Evolutionary conservation across 352 stramenopile species (phyloP).

Genomic region (Elongisporangium prolatum): DNA sequence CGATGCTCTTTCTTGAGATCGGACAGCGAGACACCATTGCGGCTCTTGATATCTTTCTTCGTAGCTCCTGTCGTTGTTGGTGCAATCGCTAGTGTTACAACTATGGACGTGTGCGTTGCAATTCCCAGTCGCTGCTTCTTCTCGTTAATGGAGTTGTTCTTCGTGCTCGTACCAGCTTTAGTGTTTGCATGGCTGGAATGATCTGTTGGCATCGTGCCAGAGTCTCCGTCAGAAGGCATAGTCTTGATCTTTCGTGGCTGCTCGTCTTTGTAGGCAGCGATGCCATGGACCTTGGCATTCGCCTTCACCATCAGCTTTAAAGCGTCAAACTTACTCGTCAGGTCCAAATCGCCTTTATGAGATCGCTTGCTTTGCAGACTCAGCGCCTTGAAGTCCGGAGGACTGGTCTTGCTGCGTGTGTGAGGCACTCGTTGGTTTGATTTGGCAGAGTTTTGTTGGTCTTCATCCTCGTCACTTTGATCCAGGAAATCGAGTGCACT

Average conservation of each 20-base stretch:
- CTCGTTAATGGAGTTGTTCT: neutral
- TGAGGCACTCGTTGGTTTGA: neutral
- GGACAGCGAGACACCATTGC: slow-evolving; percentile 54
- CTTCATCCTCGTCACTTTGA: slow-evolving; percentile 27
- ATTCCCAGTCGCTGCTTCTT: neutral
- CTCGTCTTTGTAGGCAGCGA: slow-evolving; percentile 6
- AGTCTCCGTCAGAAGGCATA: neutral
- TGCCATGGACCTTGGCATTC: slow-evolving; percentile 13
- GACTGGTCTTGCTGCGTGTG: slow-evolving; percentile 8
- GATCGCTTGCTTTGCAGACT: neutral
- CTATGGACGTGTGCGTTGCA: neutral
- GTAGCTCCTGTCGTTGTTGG: neutral
- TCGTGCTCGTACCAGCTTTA: neutral
- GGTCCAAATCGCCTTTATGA: slow-evolving; percentile 18
- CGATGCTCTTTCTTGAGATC: slow-evolving; percentile 75
- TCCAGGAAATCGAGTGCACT: slow-evolving; percentile 45
- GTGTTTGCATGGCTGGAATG: neutral
- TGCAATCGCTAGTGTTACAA: slow-evolving; percentile 3
- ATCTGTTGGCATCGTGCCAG: neutral
- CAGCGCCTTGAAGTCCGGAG: slow-evolving; percentile 8
- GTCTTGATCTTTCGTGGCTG: slow-evolving; percentile 7
- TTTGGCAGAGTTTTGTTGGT: slow-evolving; percentile 8
- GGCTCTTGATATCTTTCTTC: slow-evolving; percentile 32
- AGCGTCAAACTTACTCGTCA: slow-evolving; percentile 61
- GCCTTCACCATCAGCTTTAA: slow-evolving; percentile 55